Conservation (phyloP, 2,329 filamentous ascomycete species). For the Harringtonia lauricola region DNA sequence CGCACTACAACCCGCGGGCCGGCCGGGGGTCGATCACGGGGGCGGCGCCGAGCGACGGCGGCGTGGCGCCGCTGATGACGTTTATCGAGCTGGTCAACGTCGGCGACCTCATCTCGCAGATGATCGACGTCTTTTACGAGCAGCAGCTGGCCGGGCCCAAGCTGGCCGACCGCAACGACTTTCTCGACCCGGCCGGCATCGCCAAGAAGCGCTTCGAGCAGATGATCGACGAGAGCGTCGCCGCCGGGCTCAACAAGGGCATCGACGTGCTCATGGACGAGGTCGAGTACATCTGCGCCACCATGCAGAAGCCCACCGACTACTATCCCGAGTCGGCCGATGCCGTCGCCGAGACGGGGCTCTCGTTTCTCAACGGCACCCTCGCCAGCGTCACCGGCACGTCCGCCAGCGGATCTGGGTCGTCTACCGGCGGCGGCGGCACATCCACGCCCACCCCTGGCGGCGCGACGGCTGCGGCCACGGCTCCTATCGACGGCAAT, state of each 20-base stretch:
- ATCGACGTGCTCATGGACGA: constrained; percentile 98
- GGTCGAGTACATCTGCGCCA: constrained; percentile 89
- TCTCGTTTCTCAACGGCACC: constrained; percentile 10
- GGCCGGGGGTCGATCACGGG: constrained; percentile 18
- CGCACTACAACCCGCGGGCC: constrained; percentile 81
- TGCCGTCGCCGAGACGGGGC: constrained; percentile 15
- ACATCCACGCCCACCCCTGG: constrained; percentile 15
- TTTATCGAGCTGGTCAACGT: constrained; percentile 98
- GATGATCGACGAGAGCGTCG: constrained; percentile 94
- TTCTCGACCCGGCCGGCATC: constrained; percentile 79
- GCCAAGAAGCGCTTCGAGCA: constrained; percentile 99
- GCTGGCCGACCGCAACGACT: constrained; percentile 86
- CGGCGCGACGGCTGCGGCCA: not conserved
- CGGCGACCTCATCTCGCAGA: constrained; percentile 93
- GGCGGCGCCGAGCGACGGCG: constrained; percentile 24
- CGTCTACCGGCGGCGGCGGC: constrained; percentile 13
- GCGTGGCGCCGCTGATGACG: constrained; percentile 83
- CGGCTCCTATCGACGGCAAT: not conserved
- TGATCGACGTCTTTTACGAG: constrained; percentile 98
- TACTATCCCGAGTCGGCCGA: constrained; percentile 60
- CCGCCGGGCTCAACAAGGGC: constrained; percentile 89
- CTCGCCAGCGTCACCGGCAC: constrained; percentile 10
- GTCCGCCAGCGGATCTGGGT: constrained; percentile 16
- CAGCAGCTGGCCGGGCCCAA: constrained; percentile 79
- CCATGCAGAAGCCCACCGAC: constrained; percentile 74